These are phyloP conservation scores for Calocybe cyanea DNA, from an alignment of 768 basidiomycete species.

Conservation along the genomic window DNA sequence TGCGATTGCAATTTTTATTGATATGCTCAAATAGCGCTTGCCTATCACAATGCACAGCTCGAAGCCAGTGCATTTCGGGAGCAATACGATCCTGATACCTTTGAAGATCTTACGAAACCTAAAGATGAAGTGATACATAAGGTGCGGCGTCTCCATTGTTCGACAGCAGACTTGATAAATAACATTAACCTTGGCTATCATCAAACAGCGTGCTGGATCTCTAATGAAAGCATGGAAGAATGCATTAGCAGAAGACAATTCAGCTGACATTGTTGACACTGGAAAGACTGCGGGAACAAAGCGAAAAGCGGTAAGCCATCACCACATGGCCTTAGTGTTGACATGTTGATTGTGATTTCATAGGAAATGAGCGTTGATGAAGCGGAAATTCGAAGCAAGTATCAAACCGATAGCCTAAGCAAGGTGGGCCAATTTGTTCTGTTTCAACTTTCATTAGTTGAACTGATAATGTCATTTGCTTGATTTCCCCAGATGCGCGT, in stretches of 20 bases:
- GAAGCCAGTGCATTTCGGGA: constrained; percentile 92
- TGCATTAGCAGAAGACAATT: constrained; percentile 56
- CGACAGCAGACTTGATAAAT: constrained; percentile 20
- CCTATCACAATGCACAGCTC: constrained; percentile 85
- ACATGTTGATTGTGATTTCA: neutral
- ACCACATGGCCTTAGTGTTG: constrained; percentile 5
- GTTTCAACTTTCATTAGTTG: neutral
- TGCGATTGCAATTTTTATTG: constrained; percentile 1
- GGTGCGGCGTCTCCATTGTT: constrained; percentile 41
- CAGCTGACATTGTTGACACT: constrained; percentile 47
- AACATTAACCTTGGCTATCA: constrained; percentile 3
- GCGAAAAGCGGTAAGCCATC: constrained; percentile 62
- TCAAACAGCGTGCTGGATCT: constrained; percentile 57
- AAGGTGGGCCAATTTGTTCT: constrained; percentile 49
- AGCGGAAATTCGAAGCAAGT: constrained; percentile 67
- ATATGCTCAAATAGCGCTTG: constrained; percentile 52
- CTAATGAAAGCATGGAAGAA: constrained; percentile 71
- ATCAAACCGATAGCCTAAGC: constrained; percentile 50
- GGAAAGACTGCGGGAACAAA: constrained; percentile 46
- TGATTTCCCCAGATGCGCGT: constrained; percentile 54
- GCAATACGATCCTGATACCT: constrained; percentile 72
- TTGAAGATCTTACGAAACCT: constrained; percentile 81
- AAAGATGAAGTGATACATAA: constrained; percentile 76
- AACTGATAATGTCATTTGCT: constrained; percentile 12
- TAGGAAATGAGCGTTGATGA: constrained; percentile 67